Evolutionary conservation across 129 eudicot genomes (phyloP).

Genomic region (Saussurea involucrata): DNA sequence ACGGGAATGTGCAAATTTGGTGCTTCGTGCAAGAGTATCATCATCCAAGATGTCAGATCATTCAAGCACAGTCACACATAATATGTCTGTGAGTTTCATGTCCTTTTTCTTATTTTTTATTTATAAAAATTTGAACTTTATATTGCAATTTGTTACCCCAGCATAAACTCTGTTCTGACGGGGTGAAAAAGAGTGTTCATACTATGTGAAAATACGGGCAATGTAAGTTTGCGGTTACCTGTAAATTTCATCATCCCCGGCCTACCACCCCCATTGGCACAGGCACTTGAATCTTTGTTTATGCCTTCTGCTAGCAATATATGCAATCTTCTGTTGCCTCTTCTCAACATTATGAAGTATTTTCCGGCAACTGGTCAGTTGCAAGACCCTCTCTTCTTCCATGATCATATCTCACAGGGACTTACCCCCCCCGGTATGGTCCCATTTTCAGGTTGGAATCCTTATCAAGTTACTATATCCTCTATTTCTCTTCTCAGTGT

Average conservation of each 20-base stretch:
- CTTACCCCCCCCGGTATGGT: constrained; percentile 78
- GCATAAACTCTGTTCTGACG: constrained; percentile 27
- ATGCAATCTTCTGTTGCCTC: constrained; percentile 49
- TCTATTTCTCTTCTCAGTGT: not conserved
- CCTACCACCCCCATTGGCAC: constrained; percentile 47
- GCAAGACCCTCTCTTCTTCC: constrained; percentile 74
- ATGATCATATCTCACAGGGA: constrained; percentile 74
- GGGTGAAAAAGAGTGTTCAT: constrained; percentile 97
- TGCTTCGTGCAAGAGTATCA: constrained; percentile 88
- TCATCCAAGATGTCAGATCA: constrained; percentile 80
- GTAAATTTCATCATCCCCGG: constrained; percentile 96
- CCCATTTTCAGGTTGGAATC: constrained; percentile 78
- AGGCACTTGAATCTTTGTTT: constrained; percentile 28
- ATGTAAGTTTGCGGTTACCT: constrained; percentile 88
- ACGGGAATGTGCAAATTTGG: constrained; percentile 91
- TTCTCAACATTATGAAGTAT: constrained; percentile 66
- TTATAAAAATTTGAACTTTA: not conserved
- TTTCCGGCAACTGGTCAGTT: constrained; percentile 66
- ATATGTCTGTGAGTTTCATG: constrained; percentile 49
- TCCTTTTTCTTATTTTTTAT: not conserved
- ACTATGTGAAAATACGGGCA: constrained; percentile 83
- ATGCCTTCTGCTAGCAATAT: constrained; percentile 38
- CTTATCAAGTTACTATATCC: constrained; percentile 52
- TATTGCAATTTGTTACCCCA: not conserved
- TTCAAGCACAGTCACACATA: constrained; percentile 50